phyloP scores from a whole-genome alignment of 192 early-diverging fungal species.

The Coemansia sp. region DNA sequence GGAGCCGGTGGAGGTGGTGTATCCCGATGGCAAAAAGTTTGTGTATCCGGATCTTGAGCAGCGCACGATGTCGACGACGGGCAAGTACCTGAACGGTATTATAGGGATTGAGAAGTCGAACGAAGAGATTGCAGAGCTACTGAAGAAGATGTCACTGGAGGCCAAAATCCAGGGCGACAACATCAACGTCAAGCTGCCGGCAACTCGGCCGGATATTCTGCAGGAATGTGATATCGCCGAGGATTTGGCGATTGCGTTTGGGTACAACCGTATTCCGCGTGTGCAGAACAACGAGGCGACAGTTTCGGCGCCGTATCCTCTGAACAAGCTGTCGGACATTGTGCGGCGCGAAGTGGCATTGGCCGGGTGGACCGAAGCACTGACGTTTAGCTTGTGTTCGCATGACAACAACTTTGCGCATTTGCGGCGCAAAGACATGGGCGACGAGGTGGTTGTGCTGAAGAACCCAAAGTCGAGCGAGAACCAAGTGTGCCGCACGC shows the following conservation, averaged over 20 bases:
- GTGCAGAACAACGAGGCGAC: conserved; percentile 78
- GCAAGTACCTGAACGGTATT: conserved; percentile 86
- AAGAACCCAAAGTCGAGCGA: conserved; percentile 90
- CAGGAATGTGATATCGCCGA: conserved; percentile 98
- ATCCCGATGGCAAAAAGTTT: conserved; percentile 71
- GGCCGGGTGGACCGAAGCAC: conserved; percentile 90
- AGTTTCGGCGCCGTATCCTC: conserved; percentile 80
- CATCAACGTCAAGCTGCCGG: conserved; percentile 79
- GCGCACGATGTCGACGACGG: conserved; percentile 68
- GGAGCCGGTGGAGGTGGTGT: conserved; percentile 87
- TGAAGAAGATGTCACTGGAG: conserved; percentile 86
- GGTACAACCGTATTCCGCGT: conserved; percentile 90
- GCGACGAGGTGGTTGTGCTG: conserved; percentile 79
- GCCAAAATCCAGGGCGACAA: conserved; percentile 55
- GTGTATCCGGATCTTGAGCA: conserved; percentile 74
- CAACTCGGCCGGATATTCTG: conserved; percentile 91
- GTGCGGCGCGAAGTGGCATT: conserved; percentile 83
- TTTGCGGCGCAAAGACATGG: conserved; percentile 78
- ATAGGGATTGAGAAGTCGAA: conserved; percentile 71
- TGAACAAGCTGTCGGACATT: conserved; percentile 91
- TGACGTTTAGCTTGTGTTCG: conserved; percentile 95
- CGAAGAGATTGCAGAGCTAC: conserved; percentile 69
- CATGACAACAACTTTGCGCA: conserved; percentile 94
- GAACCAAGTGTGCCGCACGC: conserved; percentile 90
- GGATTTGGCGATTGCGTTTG: conserved; percentile 95